These are phyloP conservation scores for Fusarium sp. DNA, from an alignment of 2,329 filamentous ascomycete species.

Conservation along the genomic window DNA sequence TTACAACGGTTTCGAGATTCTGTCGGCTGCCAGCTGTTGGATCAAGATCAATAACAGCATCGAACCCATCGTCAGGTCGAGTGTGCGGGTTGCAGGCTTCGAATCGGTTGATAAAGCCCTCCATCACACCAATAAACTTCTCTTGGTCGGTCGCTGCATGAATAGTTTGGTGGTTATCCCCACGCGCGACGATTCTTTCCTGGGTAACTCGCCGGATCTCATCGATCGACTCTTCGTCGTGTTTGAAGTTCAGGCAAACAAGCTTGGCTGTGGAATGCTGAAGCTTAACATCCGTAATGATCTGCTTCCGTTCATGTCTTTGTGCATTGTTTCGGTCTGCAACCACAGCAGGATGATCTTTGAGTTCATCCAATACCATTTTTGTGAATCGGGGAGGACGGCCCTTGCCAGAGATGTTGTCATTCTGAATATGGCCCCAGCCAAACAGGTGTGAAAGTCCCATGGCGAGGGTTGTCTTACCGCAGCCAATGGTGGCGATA, in stretches of 20 bases:
- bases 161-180: conserved; percentile 98
- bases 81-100: conserved; percentile 77
- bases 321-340: conserved; percentile 97
- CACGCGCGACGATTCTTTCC: conserved; percentile 83
- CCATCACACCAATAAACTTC: conserved; percentile 93
- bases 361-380: conserved; percentile 74
- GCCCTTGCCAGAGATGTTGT: conserved; percentile 87
- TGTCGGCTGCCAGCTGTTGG: conserved; percentile 80
- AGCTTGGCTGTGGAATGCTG: conserved; percentile 75
- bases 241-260: conserved; percentile 90
- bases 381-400: conserved; percentile 84
- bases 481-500: conserved; percentile 93
- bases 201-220: conserved; percentile 81
- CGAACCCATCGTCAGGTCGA: conserved; percentile 84
- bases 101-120: conserved; percentile 89
- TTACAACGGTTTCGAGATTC: conserved; percentile 86
- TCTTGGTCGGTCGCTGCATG: conserved; percentile 80
- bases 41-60: conserved; percentile 87
- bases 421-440: conserved; percentile 96
- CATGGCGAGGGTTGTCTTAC: conserved; percentile 92
- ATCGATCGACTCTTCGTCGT: conserved; percentile 81
- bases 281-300: conserved; percentile 81
- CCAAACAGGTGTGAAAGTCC: conserved; percentile 85
- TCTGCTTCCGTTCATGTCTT: conserved; percentile 86
- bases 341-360: conserved; percentile 78